phyloP scores from a whole-genome alignment of 2,329 filamentous ascomycete species.

The Fusarium sp. region DNA sequence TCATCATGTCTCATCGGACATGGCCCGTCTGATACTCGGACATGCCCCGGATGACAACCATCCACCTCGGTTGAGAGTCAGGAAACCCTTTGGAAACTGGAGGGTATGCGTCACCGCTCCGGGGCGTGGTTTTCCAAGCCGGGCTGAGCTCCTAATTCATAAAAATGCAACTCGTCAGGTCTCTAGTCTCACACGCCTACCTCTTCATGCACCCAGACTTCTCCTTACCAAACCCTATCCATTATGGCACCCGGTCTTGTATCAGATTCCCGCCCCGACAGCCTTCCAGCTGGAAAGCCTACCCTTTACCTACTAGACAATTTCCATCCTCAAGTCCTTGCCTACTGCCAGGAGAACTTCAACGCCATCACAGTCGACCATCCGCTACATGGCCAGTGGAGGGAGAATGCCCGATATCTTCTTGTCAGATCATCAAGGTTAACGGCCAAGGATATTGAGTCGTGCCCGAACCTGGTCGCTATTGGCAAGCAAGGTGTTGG shows the following conservation, averaged over 20 bases:
- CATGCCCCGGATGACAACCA: not conserved
- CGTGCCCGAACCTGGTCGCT: slow-evolving; percentile 50
- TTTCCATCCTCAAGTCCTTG: slow-evolving; percentile 50
- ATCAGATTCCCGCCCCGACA: slow-evolving; percentile 5
- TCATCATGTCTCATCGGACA: not conserved
- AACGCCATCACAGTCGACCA: slow-evolving; percentile 50
- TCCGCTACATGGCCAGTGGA: slow-evolving; percentile 51
- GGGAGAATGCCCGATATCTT: slow-evolving; percentile 52
- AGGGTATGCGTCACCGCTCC: not conserved
- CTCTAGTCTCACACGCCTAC: not conserved
- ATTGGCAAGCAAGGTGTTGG: slow-evolving; percentile 61
- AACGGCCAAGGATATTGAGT: slow-evolving; percentile 51
- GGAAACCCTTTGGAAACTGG: not conserved
- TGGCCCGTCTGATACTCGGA: not conserved
- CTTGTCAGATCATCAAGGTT: slow-evolving; percentile 51
- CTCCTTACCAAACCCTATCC: not conserved
- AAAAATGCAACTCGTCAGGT: slow-evolving; percentile 15
- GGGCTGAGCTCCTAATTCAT: not conserved
- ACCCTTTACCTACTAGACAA: slow-evolving; percentile 54
- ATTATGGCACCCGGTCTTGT: slow-evolving; percentile 21
- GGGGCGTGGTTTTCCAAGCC: not conserved
- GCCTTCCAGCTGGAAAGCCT: slow-evolving; percentile 39
- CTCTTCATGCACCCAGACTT: not conserved
- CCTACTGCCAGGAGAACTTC: slow-evolving; percentile 51
- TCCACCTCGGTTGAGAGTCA: not conserved